Evolutionary conservation across 805 yeast genomes (phyloP), one percentile per base, ranked within the genome.

Genomic region (Starmerella sp.): DNA sequence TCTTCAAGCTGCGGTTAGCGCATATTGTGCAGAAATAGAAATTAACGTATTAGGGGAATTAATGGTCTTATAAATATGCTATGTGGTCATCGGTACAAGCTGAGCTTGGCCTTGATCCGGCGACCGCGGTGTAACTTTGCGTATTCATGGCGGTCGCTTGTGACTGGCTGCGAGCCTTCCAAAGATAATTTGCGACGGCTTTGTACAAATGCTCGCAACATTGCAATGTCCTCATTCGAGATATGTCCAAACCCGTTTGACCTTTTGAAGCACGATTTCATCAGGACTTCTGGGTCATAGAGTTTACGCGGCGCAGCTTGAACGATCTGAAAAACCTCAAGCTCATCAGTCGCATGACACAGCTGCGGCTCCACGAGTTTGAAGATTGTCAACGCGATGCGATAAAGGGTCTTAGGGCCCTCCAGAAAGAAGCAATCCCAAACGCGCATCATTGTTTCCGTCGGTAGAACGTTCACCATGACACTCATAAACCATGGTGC

Each of bases 401-500:
- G 80, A 71, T 89, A 93, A 15, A 93, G 73, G 10, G 93, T 79
- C 64, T 86, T 86, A 1, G 95, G 83, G 32, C 88, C 96, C 67
- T 91, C 97, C 65, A 85, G 88, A 74, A 95, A 90, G 50, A 91
- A 71, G 58, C 95, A 86, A 69, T 93, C 98, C 97, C 98, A 91
- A 0, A 93, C 83, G 54, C 97, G 73, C 45, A 93, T 72, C 8
- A 88, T 84, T 0, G 95, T 79, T 65, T 93, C 97, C 28, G 88
- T 80, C 0, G 98, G 98, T 30, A 93, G 69, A 0, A 84, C 81
- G 0, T 95, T 96, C 37, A 93, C 88, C 69, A 86, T 93, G n/a
- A 87, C 79, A 63, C 96, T 86, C 97, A 93, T 91, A 66, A 93
- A 93, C 98, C 98, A 93, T 53, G 95, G 82, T 0, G 96, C 91